phyloP scores from a whole-genome alignment of 2,329 filamentous ascomycete species.

The Alternaria solani region DNA sequence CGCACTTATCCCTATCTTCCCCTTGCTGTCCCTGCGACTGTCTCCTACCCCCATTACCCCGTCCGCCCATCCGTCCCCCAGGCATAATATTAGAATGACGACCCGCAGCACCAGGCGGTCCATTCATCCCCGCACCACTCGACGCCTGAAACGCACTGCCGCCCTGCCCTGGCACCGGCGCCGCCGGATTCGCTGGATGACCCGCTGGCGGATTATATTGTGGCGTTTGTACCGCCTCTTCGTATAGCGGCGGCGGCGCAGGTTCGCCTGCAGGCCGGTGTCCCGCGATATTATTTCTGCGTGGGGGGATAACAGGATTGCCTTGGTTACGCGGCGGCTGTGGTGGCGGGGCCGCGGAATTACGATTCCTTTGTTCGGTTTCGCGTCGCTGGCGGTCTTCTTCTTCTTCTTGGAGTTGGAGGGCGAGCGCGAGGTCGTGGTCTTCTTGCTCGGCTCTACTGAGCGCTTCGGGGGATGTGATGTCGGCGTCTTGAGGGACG shows the following conservation, averaged over 20 bases:
- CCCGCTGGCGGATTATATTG: slow-evolving; percentile 62
- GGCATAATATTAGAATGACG: slow-evolving; percentile 7
- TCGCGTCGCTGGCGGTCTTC: slow-evolving; percentile 74
- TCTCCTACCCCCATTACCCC: neutral
- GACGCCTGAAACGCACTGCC: slow-evolving; percentile 39
- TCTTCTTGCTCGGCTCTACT: slow-evolving; percentile 78
- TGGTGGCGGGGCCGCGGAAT: slow-evolving; percentile 51
- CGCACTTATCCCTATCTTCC: slow-evolving; percentile 44
- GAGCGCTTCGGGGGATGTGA: slow-evolving; percentile 38
- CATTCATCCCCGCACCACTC: slow-evolving; percentile 14
- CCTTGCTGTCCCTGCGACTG: neutral
- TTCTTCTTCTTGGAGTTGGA: slow-evolving; percentile 95
- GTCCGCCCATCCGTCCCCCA: slow-evolving; percentile 17
- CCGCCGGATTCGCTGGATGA: slow-evolving; percentile 54
- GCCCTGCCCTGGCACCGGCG: slow-evolving; percentile 33
- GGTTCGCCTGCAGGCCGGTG: slow-evolving; percentile 56
- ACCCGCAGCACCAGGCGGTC: slow-evolving; percentile 19
- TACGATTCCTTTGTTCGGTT: slow-evolving; percentile 69
- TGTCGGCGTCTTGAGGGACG: slow-evolving; percentile 22
- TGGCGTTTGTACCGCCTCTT: slow-evolving; percentile 67
- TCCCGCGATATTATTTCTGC: slow-evolving; percentile 49
- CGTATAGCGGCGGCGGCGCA: slow-evolving; percentile 70
- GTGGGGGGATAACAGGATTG: slow-evolving; percentile 58
- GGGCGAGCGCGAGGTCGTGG: slow-evolving; percentile 81
- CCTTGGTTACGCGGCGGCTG: slow-evolving; percentile 53